Evolutionary conservation across 208 protist species (phyloP).

Genomic region (Herpetomonas samuelpessoai): DNA sequence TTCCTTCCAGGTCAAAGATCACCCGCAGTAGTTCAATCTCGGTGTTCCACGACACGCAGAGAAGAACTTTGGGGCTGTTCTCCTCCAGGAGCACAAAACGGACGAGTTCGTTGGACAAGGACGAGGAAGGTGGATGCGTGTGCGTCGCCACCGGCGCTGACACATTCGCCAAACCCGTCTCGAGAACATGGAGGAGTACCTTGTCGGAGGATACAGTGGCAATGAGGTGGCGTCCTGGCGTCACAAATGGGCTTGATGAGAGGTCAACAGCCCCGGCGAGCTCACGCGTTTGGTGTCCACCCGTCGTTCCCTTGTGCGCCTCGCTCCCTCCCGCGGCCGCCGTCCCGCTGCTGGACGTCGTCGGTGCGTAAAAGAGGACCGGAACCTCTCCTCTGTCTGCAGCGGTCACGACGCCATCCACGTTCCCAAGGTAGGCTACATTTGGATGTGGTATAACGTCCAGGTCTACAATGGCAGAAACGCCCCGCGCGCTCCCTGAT

Average conservation of each 20-base stretch:
- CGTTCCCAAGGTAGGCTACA: slow-evolving; percentile 13
- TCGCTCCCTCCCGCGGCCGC: no score
- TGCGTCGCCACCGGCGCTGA: slow-evolving; percentile 25
- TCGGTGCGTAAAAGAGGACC: slow-evolving; percentile 17
- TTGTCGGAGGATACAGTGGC: slow-evolving; percentile 42
- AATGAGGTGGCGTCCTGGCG: not conserved
- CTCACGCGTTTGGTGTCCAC: no score
- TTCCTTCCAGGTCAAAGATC: slow-evolving; percentile 13
- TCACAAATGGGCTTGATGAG: not conserved
- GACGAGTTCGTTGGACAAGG: slow-evolving; percentile 34
- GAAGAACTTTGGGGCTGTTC: slow-evolving; percentile 18
- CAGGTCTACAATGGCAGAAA: slow-evolving; percentile 5
- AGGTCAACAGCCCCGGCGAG: not conserved
- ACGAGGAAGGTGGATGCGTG: slow-evolving; percentile 23
- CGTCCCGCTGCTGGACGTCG: not conserved
- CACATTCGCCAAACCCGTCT: slow-evolving; percentile 25
- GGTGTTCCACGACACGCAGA: slow-evolving; percentile 58
- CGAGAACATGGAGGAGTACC: slow-evolving; percentile 39
- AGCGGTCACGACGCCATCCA: slow-evolving; percentile 7
- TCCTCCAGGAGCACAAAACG: slow-evolving; percentile 36
- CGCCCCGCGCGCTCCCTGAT: no score
- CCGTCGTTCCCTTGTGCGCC: no score
- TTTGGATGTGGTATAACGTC: slow-evolving; percentile 16
- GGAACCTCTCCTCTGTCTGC: slow-evolving; percentile 4
- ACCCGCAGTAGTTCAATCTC: slow-evolving; percentile 59